Percentiles rank a stretch among this genome's conserved stretches.
Conservation (phyloP, 1,284 basidiomycete species). For the Hemileia vastatrix region DNA sequence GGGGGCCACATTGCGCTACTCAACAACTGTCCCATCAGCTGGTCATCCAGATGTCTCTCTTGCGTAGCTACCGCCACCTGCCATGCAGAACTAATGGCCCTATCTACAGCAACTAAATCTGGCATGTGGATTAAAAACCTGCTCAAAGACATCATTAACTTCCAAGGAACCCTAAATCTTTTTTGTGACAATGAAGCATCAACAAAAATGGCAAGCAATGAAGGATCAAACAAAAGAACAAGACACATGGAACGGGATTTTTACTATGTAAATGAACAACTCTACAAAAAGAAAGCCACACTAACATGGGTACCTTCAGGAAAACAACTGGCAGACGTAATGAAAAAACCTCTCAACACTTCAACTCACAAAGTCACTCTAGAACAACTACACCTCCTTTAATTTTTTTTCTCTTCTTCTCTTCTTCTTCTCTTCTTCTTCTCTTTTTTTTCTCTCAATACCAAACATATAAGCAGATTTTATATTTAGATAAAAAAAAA, state of each 20-base stretch:
- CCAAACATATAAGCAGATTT: too few relatives aligned
- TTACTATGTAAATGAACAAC: constrained; percentile 9
- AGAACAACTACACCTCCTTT: too few relatives aligned
- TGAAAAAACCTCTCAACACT: constrained; percentile 1
- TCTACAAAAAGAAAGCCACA: background rate
- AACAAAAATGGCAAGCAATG: background rate
- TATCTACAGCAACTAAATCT: background rate
- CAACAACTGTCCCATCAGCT: background rate
- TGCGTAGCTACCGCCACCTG: background rate
- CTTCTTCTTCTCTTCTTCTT: too few relatives aligned
- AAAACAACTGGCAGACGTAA: background rate
- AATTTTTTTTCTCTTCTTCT: too few relatives aligned
- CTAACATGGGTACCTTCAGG: background rate
- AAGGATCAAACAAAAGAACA: constrained; percentile 5
- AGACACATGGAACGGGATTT: background rate
- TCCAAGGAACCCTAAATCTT: background rate
- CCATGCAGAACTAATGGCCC: constrained; percentile 4
- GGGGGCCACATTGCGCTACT: background rate
- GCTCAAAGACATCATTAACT: background rate
- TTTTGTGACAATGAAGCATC: background rate
- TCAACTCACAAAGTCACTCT: too few relatives aligned
- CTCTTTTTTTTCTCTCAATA: too few relatives aligned
- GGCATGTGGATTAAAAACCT: background rate
- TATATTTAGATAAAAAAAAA: too few relatives aligned
- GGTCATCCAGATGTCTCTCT: background rate